Evolutionary conservation across 345 rosid genomes (phyloP).

Genomic region (Syzygium aqueum): DNA sequence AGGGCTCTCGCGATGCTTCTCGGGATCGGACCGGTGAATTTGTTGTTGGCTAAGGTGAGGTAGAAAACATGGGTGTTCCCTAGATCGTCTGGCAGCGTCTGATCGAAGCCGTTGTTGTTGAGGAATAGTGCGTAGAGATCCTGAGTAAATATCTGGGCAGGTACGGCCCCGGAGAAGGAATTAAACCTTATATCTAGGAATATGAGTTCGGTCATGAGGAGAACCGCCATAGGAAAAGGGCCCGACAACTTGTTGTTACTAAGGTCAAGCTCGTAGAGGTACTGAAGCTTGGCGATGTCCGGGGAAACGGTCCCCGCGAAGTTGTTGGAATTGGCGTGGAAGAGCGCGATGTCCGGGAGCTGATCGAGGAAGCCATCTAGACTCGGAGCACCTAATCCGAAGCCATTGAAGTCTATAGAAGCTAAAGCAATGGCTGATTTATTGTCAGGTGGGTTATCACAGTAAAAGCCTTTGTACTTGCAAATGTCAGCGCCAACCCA

Average conservation of each 20-base stretch:
- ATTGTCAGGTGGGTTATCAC: constrained; percentile 81
- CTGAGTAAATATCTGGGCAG: constrained; percentile 53
- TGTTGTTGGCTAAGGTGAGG: constrained; percentile 78
- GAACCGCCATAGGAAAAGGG: constrained; percentile 50
- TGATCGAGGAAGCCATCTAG: constrained; percentile 74
- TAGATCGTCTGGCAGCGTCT: constrained; percentile 39
- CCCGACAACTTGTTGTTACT: constrained; percentile 77
- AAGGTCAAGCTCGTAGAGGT: constrained; percentile 79
- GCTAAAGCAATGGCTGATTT: constrained; percentile 59
- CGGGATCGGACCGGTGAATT: constrained; percentile 63
- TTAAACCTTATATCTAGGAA: constrained; percentile 78
- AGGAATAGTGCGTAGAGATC: constrained; percentile 59
- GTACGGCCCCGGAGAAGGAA: constrained; percentile 57
- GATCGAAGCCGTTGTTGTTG: constrained; percentile 56
- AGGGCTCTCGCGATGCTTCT: constrained; percentile 44
- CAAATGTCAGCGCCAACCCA: constrained; percentile 77
- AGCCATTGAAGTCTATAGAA: constrained; percentile 85
- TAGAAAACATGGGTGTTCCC: constrained; percentile 34
- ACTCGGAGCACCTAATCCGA: constrained; percentile 58
- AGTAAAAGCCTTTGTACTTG: constrained; percentile 69
- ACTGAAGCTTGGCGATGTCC: constrained; percentile 46
- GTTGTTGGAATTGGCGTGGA: constrained; percentile 82
- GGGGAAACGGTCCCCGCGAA: constrained; percentile 55
- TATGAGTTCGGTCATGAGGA: constrained; percentile 40
- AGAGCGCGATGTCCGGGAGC: constrained; percentile 67